Conservation (phyloP, 257 asterid species). For the Plantago major region DNA sequence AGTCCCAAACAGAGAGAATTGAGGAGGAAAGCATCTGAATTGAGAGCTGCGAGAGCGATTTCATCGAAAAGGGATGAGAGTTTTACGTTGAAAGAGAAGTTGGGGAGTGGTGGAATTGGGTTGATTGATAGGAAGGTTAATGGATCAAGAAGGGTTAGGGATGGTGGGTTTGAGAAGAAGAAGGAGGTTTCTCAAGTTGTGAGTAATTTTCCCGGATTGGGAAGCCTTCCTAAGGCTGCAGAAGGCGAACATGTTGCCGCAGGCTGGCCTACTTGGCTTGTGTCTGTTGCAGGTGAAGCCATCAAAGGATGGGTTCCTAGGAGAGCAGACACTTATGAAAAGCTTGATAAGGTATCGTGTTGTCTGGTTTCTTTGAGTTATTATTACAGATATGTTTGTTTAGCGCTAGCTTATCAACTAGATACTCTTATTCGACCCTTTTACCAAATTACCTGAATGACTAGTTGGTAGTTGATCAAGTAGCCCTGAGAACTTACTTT, state of each 20-base stretch:
- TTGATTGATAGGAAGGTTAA: conserved; percentile 51
- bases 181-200: conserved; percentile 35
- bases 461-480: too few relatives aligned
- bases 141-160: conserved; percentile 70
- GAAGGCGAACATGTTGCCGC: conserved; percentile 89
- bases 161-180: conserved; percentile 51
- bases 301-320: conserved; percentile 88
- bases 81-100: conserved; percentile 43
- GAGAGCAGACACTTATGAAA: conserved; percentile 77
- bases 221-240: conserved; percentile 54
- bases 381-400: background rate
- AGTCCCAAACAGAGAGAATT: conserved; percentile 60
- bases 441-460: too few relatives aligned
- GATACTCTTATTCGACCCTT: too few relatives aligned
- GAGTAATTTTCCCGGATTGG: conserved; percentile 40
- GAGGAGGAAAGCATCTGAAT: conserved; percentile 44
- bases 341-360: conserved; percentile 70
- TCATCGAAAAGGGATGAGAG: conserved; percentile 57
- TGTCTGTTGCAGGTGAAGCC: conserved; percentile 83
- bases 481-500: too few relatives aligned
- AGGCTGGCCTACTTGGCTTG: conserved; percentile 99
- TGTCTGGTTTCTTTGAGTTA: conserved; percentile 5
- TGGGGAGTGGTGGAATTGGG: conserved; percentile 45
- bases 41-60: conserved; percentile 38
- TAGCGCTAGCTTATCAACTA: too few relatives aligned